Conservation (phyloP, 1,284 basidiomycete species). For the Cutaneotrichosporon curvatum region DNA sequence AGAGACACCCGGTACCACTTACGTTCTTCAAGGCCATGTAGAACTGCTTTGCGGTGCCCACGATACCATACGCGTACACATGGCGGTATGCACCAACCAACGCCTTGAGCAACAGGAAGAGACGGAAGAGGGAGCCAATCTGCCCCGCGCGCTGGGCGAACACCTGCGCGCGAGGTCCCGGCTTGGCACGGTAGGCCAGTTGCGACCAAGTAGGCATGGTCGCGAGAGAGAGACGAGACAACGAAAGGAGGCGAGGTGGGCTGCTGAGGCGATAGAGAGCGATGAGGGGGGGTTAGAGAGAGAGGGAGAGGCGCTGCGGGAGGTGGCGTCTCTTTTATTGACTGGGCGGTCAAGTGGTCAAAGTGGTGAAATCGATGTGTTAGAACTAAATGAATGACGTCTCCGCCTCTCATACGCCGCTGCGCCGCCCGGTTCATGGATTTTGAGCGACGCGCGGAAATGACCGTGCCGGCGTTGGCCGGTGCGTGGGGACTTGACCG, state of each 20-base stretch:
- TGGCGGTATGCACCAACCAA: slow-evolving; percentile 51
- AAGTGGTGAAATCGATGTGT: no score
- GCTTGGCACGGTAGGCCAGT: slow-evolving; percentile 5
- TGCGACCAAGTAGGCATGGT: slow-evolving; percentile 15
- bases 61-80: slow-evolving; percentile 64
- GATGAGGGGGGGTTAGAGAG: no score
- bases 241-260: neutral
- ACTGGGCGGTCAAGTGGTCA: no score
- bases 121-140: slow-evolving; percentile 10
- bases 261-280: neutral
- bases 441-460: no score
- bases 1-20: no score
- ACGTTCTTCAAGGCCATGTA: slow-evolving; percentile 28
- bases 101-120: slow-evolving; percentile 14
- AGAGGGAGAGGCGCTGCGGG: neutral
- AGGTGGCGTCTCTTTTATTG: no score
- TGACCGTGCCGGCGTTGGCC: no score
- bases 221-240: neutral
- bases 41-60: slow-evolving; percentile 27
- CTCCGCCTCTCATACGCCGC: no score
- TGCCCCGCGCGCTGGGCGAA: slow-evolving; percentile 9
- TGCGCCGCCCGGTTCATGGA: no score
- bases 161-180: slow-evolving; percentile 8
- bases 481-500: no score
- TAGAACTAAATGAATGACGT: no score